Conservation (phyloP, 352 stramenopile species). For the Globisporangium radiosum region DNA sequence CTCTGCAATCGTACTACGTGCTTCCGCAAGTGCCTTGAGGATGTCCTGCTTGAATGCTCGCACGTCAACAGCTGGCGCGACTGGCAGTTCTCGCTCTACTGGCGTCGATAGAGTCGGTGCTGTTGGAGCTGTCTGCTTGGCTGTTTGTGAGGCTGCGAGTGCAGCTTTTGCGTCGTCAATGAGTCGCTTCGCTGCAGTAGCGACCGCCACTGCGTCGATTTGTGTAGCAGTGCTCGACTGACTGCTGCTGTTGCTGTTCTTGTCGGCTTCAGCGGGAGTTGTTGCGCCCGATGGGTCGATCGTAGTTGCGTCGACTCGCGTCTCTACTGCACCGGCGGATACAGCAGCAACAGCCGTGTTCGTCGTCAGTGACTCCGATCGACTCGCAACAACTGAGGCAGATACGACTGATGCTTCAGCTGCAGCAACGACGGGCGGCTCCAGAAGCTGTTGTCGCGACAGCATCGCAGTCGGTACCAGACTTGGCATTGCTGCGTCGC, state of each 20-base stretch:
- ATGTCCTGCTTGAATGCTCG: conserved; percentile 77
- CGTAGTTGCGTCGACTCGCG: neutral
- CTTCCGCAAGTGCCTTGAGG: conserved; percentile 68
- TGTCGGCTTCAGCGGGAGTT: neutral
- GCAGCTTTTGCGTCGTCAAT: conserved; percentile 10
- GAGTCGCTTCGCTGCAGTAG: conserved; percentile 5
- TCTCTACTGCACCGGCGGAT: neutral
- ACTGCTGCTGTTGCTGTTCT: conserved; percentile 1
- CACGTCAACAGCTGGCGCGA: conserved; percentile 39
- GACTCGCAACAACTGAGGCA: no score
- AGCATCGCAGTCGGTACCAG: neutral
- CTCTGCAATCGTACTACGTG: conserved; percentile 62
- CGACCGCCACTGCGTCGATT: conserved; percentile 2
- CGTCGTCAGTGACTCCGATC: no score
- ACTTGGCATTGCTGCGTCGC: neutral
- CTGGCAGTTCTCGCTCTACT: no score
- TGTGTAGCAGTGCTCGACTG: neutral
- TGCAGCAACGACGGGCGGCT: neutral
- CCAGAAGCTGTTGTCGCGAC: neutral
- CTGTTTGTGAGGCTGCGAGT: neutral
- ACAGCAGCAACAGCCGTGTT: neutral
- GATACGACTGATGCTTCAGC: neutral
- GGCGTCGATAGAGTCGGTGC: neutral
- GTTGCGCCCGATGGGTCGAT: conserved; percentile 1
- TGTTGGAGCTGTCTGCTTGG: neutral